A percentile compares a stretch with the other conserved stretches of the same genome.
Conservation (phyloP, 768 basidiomycete species). For the Naganishia vaughanmartiniae region DNA sequence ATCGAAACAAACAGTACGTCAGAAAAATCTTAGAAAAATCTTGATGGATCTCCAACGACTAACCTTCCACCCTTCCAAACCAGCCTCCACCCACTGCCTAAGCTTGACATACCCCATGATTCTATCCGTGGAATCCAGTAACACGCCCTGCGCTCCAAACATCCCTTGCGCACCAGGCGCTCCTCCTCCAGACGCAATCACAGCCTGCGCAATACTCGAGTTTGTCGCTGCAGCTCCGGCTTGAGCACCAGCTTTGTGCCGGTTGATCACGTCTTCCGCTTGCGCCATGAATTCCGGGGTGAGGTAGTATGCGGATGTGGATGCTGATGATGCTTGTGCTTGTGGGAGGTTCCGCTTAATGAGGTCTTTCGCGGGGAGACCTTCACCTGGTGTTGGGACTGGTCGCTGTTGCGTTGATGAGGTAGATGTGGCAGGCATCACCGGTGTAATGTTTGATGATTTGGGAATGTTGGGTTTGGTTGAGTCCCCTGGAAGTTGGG, state of each 20-base stretch:
- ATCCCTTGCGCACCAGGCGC: not conserved
- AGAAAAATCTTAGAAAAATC: not conserved
- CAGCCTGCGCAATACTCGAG: slow-evolving; percentile 26
- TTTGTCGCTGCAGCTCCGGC: slow-evolving; percentile 22
- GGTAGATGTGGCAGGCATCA: not conserved
- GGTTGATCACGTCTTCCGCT: slow-evolving; percentile 48
- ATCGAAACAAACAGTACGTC: slow-evolving; percentile 19
- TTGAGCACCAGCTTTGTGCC: slow-evolving; percentile 40
- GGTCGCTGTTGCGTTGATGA: not conserved
- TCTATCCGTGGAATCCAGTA: slow-evolving; percentile 50
- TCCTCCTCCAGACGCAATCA: slow-evolving; percentile 29
- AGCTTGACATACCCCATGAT: slow-evolving; percentile 48
- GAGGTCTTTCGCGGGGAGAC: slow-evolving; percentile 25
- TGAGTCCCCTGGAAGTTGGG: not conserved
- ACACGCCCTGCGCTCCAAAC: slow-evolving; percentile 28
- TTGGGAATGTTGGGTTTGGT: not conserved
- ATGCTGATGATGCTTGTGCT: slow-evolving; percentile 44
- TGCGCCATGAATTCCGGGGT: slow-evolving; percentile 51
- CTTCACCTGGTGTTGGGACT: slow-evolving; percentile 1
- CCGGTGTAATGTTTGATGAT: slow-evolving; percentile 3
- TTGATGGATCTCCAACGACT: slow-evolving; percentile 9
- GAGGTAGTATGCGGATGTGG: slow-evolving; percentile 43
- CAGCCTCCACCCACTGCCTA: slow-evolving; percentile 51
- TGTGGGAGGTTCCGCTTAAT: slow-evolving; percentile 51
- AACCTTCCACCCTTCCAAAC: slow-evolving; percentile 53